Conservation (phyloP, 1,284 basidiomycete species). For the Taiwanofungus camphoratus region DNA sequence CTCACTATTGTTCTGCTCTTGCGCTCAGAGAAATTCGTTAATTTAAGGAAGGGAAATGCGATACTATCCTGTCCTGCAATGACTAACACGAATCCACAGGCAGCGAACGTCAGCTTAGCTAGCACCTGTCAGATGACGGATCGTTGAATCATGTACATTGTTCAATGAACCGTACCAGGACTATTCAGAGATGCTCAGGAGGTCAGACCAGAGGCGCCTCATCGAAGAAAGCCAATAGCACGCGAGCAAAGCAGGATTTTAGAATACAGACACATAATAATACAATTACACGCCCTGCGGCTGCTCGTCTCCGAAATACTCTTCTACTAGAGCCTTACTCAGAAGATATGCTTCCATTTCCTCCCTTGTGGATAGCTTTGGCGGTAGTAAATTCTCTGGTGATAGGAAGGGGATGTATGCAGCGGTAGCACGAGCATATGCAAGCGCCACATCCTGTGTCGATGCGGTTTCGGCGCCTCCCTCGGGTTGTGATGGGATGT, state of each 20-base stretch:
- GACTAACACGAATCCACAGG: not conserved
- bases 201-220: not conserved
- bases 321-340: conserved; percentile 72
- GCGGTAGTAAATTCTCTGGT: conserved; percentile 67
- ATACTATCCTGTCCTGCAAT: not conserved
- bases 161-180: not conserved
- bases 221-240: not conserved
- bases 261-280: not conserved
- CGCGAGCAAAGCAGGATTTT: not conserved
- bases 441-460: conserved; percentile 32
- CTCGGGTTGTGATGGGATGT: conserved; percentile 19
- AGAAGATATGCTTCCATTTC: conserved; percentile 82
- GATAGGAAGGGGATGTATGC: conserved; percentile 74
- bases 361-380: conserved; percentile 65
- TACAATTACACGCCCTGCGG: not conserved
- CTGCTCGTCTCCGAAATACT: conserved; percentile 52
- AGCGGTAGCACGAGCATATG: conserved; percentile 54
- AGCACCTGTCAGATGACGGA: not conserved
- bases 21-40: not conserved
- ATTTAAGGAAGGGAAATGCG: not conserved
- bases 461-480: conserved; percentile 10
- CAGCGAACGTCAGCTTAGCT: not conserved
- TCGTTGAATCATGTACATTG: too few relatives aligned
- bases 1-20: not conserved
- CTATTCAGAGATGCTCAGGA: not conserved